Conservation (phyloP, 2,329 filamentous ascomycete species). For the Exophiala sideris region DNA sequence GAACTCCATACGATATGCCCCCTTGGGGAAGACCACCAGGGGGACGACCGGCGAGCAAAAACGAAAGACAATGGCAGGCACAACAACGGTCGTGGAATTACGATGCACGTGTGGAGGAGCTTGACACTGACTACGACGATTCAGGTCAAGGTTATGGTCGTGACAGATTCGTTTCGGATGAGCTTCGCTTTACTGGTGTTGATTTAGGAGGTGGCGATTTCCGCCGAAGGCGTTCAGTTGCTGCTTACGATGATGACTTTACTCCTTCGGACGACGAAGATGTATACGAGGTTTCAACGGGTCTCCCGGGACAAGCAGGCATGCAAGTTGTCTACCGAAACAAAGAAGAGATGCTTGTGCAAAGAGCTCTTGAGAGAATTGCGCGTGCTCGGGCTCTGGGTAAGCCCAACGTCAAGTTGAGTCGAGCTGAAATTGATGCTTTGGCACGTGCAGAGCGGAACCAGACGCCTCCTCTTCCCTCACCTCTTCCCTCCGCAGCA, state of each 20-base stretch:
- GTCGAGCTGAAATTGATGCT: slow-evolving; percentile 73
- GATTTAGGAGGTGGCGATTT: slow-evolving; percentile 50
- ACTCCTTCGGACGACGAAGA: slow-evolving; percentile 47
- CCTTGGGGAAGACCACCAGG: slow-evolving; percentile 97
- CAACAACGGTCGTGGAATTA: slow-evolving; percentile 48
- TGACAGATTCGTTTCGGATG: slow-evolving; percentile 55
- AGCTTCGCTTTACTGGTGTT: slow-evolving; percentile 59
- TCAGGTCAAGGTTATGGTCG: slow-evolving; percentile 56
- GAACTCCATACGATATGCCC: slow-evolving; percentile 89
- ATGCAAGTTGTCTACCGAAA: slow-evolving; percentile 58
- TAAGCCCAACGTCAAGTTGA: slow-evolving; percentile 74
- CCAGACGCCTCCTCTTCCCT: slow-evolving; percentile 56
- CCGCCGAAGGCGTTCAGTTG: slow-evolving; percentile 44
- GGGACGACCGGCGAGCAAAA: slow-evolving; percentile 66
- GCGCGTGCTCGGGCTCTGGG: slow-evolving; percentile 72
- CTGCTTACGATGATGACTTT: slow-evolving; percentile 49
- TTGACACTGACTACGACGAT: slow-evolving; percentile 44
- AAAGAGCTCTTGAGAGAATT: slow-evolving; percentile 76
- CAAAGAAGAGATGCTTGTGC: slow-evolving; percentile 71
- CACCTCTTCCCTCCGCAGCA: slow-evolving; percentile 43
- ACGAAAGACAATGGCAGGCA: slow-evolving; percentile 52
- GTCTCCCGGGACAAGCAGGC: slow-evolving; percentile 40
- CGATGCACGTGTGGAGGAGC: slow-evolving; percentile 40
- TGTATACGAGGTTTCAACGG: slow-evolving; percentile 53
- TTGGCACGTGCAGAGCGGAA: slow-evolving; percentile 57